A percentile compares a stretch with the other conserved stretches of the same genome.
These are phyloP conservation scores for Phytopythium aichiense DNA, from an alignment of 352 stramenopile genomes.

Conservation along the genomic window DNA sequence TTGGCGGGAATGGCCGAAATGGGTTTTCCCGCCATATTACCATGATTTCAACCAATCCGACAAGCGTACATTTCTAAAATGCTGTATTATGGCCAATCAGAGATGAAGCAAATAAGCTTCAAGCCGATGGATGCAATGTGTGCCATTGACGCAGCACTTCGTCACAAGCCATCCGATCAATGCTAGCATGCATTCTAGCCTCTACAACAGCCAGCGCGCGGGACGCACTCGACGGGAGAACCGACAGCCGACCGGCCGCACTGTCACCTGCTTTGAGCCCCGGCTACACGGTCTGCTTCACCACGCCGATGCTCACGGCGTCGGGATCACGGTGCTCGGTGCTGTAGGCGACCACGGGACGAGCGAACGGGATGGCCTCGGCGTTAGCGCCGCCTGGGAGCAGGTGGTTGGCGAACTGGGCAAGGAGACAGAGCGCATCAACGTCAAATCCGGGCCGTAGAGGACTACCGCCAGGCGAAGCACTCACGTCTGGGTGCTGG, in stretches of 20 bases:
- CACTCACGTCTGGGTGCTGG: slow-evolving; percentile 56
- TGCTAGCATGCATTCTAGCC: not conserved
- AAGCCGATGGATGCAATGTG: not conserved
- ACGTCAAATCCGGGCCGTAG: not conserved
- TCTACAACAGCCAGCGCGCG: not conserved
- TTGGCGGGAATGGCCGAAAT: slow-evolving; percentile 7
- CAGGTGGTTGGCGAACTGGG: slow-evolving; percentile 49
- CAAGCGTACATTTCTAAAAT: not conserved
- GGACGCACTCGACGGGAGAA: not conserved
- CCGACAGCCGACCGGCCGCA: not conserved
- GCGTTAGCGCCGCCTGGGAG: slow-evolving; percentile 13
- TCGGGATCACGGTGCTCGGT: slow-evolving; percentile 6
- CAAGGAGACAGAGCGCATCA: not conserved
- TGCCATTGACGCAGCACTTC: not conserved
- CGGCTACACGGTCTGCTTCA: slow-evolving; percentile 10
- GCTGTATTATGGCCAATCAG: slow-evolving; percentile 2
- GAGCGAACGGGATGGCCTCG: slow-evolving; percentile 63
- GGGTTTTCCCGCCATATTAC: not conserved
- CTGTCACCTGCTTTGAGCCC: not conserved
- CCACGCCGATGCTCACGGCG: slow-evolving; percentile 15
- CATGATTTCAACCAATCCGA: not conserved
- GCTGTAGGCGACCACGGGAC: slow-evolving; percentile 42
- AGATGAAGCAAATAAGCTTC: not conserved
- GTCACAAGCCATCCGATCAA: not conserved
- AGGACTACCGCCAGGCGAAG: not conserved